Base-by-base conservation (phyloP, 495 filamentous ascomycete species). In the Hypoxylon trugodes region DNA sequence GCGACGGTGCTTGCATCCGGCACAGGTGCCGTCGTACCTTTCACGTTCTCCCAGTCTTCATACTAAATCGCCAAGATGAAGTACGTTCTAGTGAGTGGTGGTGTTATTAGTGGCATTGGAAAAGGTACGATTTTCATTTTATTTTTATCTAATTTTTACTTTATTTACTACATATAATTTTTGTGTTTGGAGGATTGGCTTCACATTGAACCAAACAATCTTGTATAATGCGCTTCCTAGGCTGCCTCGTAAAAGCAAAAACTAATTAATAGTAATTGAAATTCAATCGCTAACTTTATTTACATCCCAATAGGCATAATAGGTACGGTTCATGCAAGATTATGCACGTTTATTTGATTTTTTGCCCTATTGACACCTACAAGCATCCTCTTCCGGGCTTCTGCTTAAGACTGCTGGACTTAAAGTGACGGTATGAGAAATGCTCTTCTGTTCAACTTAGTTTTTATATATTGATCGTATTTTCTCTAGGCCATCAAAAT, bases 351-450 rank as follows among this genome's bases (percentile, higher is more conserved):
- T 7, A 13, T 21, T 8, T 61, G 38, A 46, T 54, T 25, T 38
- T 35, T 65, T 22, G 21, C 35, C 38, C 43, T 41, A 62, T 61
- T 66, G 43, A 68, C 37, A 5, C 56, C 46, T 52, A 35, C 33
- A 59, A 69, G 55, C 62, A 60, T 60, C 61, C 33, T 69, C 64
- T 9, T 84, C 86, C n/a, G 92, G 91, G 30, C 78, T 92, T 60
- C 81, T 97, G 56, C 84, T 96, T 53, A 96, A 97, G 83, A 92
- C 92, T 1, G 80, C 84, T 52, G 93, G 93, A 42, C 79, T 91
- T 36, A 89, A 86, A n/a, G 73, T 77, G 37, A 77, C 69, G 40
- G 60, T 70, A 56, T 33, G 56, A 49, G 5, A 10, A 21, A 18
- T 3, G 6, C 4, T 15, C 19, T 26, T 5, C 18, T 22, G 46